Evolutionary conservation across 1,284 basidiomycete genomes (phyloP), one percentile per base, ranked within the genome.

Genomic region (Ustilago nuda): DNA sequence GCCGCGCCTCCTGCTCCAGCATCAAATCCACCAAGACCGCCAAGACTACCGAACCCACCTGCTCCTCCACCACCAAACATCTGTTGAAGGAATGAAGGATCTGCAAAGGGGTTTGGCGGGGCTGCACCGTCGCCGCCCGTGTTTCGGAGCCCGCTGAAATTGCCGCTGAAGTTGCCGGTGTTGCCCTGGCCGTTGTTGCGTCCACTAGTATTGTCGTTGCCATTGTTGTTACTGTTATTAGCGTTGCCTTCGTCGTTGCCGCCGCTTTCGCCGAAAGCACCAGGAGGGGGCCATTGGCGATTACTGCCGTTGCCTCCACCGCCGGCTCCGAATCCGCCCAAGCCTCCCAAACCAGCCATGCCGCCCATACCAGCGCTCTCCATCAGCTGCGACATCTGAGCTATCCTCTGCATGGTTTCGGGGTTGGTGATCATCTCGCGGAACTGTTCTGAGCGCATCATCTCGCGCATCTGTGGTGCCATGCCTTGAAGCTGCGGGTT

Each of bases 351-450:
- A 3, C 76, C 76, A 11, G 51, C 65, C n/a, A 69, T 36, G 11
- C 76, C 79, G 1, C 66, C 66, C 52, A 72, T 64, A 27, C 63
- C 75, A 15, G 56, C 64, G 46, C 77, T 79, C 32, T 83, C 83
- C 51, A 85, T 65, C 39, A 72, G 33, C 53, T 76, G 70, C 53
- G 72, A 76, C 56, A 85, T 69, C 57, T 81, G 80, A 27, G 78
- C 66, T 73, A 81, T 81, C 54, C 82, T 67, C 56, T 78, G 80
- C 73, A 85, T 85, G 32, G 74, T 73, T 46, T 84, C 81, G 0
- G 83, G 83, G 46, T 85, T 80, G 51, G 82, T 82, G 53, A 84
- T 70, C 78, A 83, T 79, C 39, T 84, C 80, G 39, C 77, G 71
- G 75, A 84, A 85, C 52, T 79, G 72, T 51, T 82, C 81, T 9